Percentiles rank a stretch among this genome's conserved stretches.
Conservation (phyloP, 2,329 filamentous ascomycete species). For the Venturia asperata region DNA sequence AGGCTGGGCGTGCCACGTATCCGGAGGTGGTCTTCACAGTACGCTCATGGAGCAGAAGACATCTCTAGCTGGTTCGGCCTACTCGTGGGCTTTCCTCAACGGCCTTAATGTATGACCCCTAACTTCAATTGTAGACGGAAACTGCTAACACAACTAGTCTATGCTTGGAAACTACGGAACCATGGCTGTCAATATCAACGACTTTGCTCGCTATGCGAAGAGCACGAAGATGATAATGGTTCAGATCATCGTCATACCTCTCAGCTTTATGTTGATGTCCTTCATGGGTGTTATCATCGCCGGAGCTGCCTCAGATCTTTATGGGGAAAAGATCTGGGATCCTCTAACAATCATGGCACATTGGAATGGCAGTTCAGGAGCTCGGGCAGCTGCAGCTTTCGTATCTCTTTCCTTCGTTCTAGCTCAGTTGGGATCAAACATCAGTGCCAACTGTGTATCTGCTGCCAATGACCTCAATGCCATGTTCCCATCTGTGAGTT, state of each 20-base stretch:
- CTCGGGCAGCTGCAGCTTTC: conserved; percentile 26
- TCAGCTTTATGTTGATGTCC: conserved; percentile 24
- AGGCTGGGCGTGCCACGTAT: conserved; percentile 13
- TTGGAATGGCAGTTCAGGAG: conserved; percentile 22
- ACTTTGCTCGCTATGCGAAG: conserved; percentile 24
- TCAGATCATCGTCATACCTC: conserved; percentile 24
- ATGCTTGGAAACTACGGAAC: conserved; percentile 20
- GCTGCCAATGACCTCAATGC: conserved; percentile 38
- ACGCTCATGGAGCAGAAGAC: conserved; percentile 23
- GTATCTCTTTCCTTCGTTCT: conserved; percentile 26
- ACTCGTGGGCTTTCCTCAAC: conserved; percentile 20
- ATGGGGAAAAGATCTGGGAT: conserved; percentile 25
- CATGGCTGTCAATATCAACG: conserved; percentile 14
- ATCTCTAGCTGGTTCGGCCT: neutral
- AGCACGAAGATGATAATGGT: conserved; percentile 23
- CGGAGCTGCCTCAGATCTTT: conserved; percentile 23
- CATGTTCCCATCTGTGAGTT: conserved; percentile 25
- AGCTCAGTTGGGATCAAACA: conserved; percentile 25
- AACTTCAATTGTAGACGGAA: conserved; percentile 24
- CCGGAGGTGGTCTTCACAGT: conserved; percentile 20
- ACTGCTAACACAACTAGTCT: conserved; percentile 17
- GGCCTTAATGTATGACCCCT: conserved; percentile 22
- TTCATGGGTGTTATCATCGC: conserved; percentile 26
- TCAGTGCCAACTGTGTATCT: conserved; percentile 27
- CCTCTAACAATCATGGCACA: conserved; percentile 22